Percentiles rank a stretch among this genome's conserved stretches.
Evolutionary conservation across 2,329 filamentous ascomycete species (phyloP).

Genomic region (Phialocephala subalpina): DNA sequence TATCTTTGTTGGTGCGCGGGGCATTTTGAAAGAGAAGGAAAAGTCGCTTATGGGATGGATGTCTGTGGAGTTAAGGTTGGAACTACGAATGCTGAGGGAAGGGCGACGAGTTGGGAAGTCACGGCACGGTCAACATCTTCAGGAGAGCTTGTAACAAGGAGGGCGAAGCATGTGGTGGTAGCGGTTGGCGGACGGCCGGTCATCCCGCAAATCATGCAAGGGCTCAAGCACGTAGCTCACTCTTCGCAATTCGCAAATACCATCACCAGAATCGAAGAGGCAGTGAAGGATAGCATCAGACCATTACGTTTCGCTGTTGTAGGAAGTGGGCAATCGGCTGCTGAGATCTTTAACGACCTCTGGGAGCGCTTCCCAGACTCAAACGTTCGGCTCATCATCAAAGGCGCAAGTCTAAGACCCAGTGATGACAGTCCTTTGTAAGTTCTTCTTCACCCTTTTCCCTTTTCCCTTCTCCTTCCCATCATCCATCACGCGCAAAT

Average conservation of each 20-base stretch:
- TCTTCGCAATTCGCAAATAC: conserved; percentile 83
- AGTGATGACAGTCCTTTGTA: conserved; percentile 97
- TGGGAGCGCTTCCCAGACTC: conserved; percentile 84
- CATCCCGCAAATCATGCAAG: conserved; percentile 74
- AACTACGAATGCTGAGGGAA: conserved; percentile 30
- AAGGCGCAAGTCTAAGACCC: conserved; percentile 82
- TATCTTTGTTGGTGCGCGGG: conserved; percentile 93
- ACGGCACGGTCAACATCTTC: conserved; percentile 43
- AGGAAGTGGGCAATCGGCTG: conserved; percentile 90
- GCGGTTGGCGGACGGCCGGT: conserved; percentile 73
- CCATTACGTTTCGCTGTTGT: conserved; percentile 73
- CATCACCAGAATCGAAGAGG: conserved; percentile 62
- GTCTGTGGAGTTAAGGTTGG: conserved; percentile 63
- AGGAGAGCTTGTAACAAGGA: conserved; percentile 49
- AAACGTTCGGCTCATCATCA: conserved; percentile 80
- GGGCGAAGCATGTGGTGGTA: conserved; percentile 63
- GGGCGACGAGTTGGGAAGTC: conserved; percentile 44
- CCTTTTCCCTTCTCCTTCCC: neutral
- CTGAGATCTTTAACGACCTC: conserved; percentile 93
- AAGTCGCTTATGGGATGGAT: conserved; percentile 77
- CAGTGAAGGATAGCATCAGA: conserved; percentile 24
- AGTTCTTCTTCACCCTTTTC: too few relatives aligned
- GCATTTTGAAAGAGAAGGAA: conserved; percentile 67
- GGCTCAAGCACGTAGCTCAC: conserved; percentile 80
- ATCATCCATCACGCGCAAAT: neutral